Conservation (phyloP, 345 rosid genomes). For the Viola odorata region DNA sequence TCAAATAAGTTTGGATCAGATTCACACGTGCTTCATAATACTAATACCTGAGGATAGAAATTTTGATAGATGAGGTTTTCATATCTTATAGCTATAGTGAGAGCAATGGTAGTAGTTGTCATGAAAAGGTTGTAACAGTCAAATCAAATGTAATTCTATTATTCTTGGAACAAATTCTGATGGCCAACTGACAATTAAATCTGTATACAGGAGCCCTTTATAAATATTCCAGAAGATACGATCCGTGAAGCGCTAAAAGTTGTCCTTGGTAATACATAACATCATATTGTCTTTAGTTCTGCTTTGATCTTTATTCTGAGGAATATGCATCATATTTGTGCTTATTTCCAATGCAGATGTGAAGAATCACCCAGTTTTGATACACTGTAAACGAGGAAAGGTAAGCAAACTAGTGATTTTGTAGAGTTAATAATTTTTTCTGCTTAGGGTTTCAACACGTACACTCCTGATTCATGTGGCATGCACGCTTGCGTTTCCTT, state of each 20-base stretch:
- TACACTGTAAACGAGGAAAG: slow-evolving; percentile 96
- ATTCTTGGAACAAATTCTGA: too few relatives aligned
- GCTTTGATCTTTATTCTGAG: too few relatives aligned
- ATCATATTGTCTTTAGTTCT: too few relatives aligned
- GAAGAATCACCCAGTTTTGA: slow-evolving; percentile 82
- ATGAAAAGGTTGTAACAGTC: too few relatives aligned
- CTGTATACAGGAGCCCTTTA: slow-evolving; percentile 69
- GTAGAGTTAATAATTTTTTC: background rate
- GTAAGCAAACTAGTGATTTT: slow-evolving; percentile 28
- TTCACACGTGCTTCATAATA: too few relatives aligned
- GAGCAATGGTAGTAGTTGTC: too few relatives aligned
- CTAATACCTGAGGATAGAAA: too few relatives aligned
- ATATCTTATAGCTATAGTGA: too few relatives aligned
- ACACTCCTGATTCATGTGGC: background rate
- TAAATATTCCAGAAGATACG: slow-evolving; percentile 66
- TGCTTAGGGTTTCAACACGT: background rate
- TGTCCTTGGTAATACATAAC: slow-evolving; percentile 52
- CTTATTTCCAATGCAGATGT: slow-evolving; percentile 43
- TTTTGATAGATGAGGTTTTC: too few relatives aligned
- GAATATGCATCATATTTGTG: background rate
- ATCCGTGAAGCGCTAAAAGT: slow-evolving; percentile 89
- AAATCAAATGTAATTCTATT: too few relatives aligned
- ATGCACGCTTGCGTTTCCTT: background rate
- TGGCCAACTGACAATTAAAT: background rate
- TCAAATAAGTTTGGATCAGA: too few relatives aligned